Evolutionary conservation across 2,329 filamentous ascomycete species (phyloP), one percentile per base, ranked within the genome.

Genomic region (Colletotrichum eleusines): DNA sequence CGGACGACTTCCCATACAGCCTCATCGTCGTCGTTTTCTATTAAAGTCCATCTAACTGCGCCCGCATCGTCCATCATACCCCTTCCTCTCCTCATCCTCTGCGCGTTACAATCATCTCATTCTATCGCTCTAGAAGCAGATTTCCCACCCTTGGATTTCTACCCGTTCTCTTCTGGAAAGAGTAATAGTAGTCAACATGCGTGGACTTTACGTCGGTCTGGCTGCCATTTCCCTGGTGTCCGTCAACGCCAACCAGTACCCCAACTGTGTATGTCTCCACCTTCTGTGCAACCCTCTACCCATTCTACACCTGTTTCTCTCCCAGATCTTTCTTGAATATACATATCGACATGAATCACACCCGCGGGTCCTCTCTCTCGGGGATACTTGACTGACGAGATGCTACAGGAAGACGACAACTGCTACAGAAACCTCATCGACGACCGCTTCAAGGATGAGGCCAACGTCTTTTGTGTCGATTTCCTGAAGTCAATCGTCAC

Each of bases 351-450:
- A 40, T 40, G n/a, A n/a, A 31, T 3, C 3, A 23, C 16, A 18
- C 11, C 42, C 23, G 9, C 31, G 46, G 18, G 20, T 18, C 9
- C 9, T 14, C 3, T 11, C 18, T 18, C 18, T 4, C 5, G 12
- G 8, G 48, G 11, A 48, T 33, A 40, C 2, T 5, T 2, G 7
- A 48, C 50, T 69, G 20, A 69, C 31, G 48, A 26, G 16, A 23
- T 46, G 2, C 35, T 2, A n/a, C 38, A 75, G 74, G 72, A 80
- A 57, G 44, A 64, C 23, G 76, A 79, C 67, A 78, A 79, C 76
- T 81, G 80, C 77, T 81, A 80, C 74, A 75, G 76, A 72, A 79
- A 81, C 73, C 63, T 81, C 62, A 74, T 78, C 66, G 77, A 82
- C 71, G 14, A 72, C 1, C 78, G 79, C 63, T 80, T 80, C 72